Evolutionary conservation across 202 grass and related monocot species (phyloP).

Genomic region (Bolboschoenoplectus hybrid): DNA sequence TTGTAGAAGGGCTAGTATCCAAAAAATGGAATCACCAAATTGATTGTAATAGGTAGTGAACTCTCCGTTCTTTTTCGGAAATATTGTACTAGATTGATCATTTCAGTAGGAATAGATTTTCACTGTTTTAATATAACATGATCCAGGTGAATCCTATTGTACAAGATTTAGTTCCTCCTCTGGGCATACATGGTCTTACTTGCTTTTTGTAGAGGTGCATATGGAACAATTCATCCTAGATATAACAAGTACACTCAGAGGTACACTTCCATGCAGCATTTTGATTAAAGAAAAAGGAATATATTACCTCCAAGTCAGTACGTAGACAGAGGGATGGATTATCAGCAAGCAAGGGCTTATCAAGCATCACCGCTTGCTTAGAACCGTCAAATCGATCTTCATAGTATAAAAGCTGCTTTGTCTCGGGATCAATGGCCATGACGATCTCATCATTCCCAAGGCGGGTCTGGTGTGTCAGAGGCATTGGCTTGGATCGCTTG

Average conservation of each 20-base stretch:
- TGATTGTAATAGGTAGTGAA: not conserved
- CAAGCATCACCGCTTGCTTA: slow-evolving; percentile 56
- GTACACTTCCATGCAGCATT: not conserved
- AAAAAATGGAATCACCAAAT: no score
- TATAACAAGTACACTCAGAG: not conserved
- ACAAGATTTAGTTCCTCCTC: not conserved
- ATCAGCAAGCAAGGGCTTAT: slow-evolving; percentile 72
- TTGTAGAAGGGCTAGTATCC: no score
- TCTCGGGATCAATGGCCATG: slow-evolving; percentile 80
- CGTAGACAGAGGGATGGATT: slow-evolving; percentile 75
- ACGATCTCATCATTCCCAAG: slow-evolving; percentile 85
- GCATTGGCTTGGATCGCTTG: slow-evolving; percentile 76
- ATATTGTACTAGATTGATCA: not conserved
- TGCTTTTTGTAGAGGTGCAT: not conserved
- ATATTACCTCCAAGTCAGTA: slow-evolving; percentile 85
- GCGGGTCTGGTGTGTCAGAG: slow-evolving; percentile 67
- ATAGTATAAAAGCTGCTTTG: slow-evolving; percentile 81
- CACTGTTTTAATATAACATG: not conserved
- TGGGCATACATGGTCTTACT: not conserved
- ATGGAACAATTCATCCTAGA: not conserved
- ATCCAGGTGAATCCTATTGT: not conserved
- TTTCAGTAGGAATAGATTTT: not conserved
- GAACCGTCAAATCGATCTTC: slow-evolving; percentile 73
- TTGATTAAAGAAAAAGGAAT: slow-evolving; percentile 34
- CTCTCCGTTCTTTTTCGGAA: not conserved